Evolutionary conservation across 2,329 filamentous ascomycete species (phyloP).

Genomic region (Nemania sp.): DNA sequence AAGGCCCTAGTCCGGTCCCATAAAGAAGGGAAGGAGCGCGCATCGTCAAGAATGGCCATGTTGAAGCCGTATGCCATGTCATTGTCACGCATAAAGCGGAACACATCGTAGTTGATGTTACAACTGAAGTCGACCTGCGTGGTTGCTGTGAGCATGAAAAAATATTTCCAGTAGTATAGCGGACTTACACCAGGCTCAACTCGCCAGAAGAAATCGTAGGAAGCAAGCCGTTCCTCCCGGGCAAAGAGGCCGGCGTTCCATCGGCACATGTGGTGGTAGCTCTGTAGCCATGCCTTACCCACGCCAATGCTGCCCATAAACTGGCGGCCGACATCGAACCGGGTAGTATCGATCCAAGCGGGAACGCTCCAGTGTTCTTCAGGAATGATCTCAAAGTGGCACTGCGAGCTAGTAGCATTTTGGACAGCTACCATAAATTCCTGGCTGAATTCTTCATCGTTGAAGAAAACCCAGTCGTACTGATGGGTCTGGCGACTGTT

Average conservation of each 20-base stretch:
- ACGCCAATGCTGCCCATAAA: constrained; percentile 66
- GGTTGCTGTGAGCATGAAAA: constrained; percentile 21
- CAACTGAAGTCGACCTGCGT: constrained; percentile 58
- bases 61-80: constrained; percentile 77
- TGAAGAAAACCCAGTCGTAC: constrained; percentile 90
- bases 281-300: constrained; percentile 66
- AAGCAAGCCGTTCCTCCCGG: constrained; percentile 69
- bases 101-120: constrained; percentile 79
- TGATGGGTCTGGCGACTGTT: constrained; percentile 72
- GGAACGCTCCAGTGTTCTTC: constrained; percentile 77
- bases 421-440: constrained; percentile 72
- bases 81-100: constrained; percentile 82
- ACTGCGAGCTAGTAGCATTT: constrained; percentile 70
- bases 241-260: constrained; percentile 87
- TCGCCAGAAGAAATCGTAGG: constrained; percentile 64
- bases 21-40: constrained; percentile 47
- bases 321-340: constrained; percentile 65
- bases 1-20: constrained; percentile 52
- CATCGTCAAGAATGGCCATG: constrained; percentile 51
- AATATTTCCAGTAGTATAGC: not conserved
- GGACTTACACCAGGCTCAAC: constrained; percentile 61
- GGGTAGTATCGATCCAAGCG: constrained; percentile 68
- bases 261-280: constrained; percentile 76
- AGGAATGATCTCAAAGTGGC: constrained; percentile 73
- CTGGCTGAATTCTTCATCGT: constrained; percentile 75